Evolutionary conservation across 495 filamentous ascomycete species (phyloP).

Genomic region (Parathielavia appendiculata): DNA sequence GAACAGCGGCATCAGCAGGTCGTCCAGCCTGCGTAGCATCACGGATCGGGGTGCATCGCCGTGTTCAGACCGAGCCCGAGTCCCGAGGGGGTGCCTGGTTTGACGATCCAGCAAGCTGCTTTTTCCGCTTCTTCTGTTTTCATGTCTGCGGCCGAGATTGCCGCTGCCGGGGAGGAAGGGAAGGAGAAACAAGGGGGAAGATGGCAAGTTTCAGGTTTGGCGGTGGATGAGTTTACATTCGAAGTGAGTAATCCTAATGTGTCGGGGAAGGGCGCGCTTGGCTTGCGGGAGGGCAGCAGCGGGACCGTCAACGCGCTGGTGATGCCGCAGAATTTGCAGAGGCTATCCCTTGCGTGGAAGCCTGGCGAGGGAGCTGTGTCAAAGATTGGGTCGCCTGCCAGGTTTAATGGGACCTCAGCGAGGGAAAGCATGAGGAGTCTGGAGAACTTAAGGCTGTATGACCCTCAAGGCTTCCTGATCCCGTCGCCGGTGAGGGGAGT

Average conservation of each 20-base stretch:
- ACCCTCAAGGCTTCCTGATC: slow-evolving; percentile 24
- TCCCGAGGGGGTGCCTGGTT: background rate
- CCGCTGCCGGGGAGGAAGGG: slow-evolving; percentile 5
- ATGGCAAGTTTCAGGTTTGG: slow-evolving; percentile 8
- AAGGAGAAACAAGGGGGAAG: slow-evolving; percentile 6
- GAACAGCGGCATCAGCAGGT: slow-evolving; percentile 24
- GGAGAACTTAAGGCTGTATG: slow-evolving; percentile 23
- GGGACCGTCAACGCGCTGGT: slow-evolving; percentile 5
- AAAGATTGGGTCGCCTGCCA: slow-evolving; percentile 1
- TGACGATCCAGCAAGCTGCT: background rate
- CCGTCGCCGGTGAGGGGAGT: slow-evolving; percentile 11
- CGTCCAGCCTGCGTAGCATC: slow-evolving; percentile 17
- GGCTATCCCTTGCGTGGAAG: slow-evolving; percentile 7
- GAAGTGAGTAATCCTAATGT: slow-evolving; percentile 6
- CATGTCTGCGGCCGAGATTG: background rate
- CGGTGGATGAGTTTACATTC: slow-evolving; percentile 13
- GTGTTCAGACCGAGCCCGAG: background rate
- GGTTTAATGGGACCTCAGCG: background rate
- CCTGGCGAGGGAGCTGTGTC: background rate
- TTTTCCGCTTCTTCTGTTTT: too few species aligned
- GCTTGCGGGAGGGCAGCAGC: slow-evolving; percentile 10
- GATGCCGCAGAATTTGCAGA: background rate
- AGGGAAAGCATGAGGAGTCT: slow-evolving; percentile 15
- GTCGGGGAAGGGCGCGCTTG: background rate
- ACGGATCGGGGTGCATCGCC: background rate